Percentiles rank a stretch among this genome's conserved stretches.
Conservation (phyloP, 345 rosid species). For the thale cress (Arabidopsis thaliana) region TAIR10.1 NC_003076.8:22863501-22864000, state of each 20-base stretch:
- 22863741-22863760: constrained; percentile 11
- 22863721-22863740: constrained; percentile 1
- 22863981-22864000: constrained; percentile 27
- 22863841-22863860: too few species aligned
- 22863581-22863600: constrained; percentile 14
- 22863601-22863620: constrained; percentile 39
- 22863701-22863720: constrained; percentile 20
- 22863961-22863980: constrained; percentile 37
- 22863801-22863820: constrained; percentile 31
- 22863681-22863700: constrained; percentile 35
- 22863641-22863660: constrained; percentile 40
- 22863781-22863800: background rate
- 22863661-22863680: constrained; percentile 40
- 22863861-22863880: background rate
- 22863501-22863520: constrained; percentile 16
- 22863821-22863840: background rate
- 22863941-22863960: background rate
- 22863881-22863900: background rate
- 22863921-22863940: constrained; percentile 5
- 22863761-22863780: background rate
- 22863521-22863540: constrained; percentile 6
- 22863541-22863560: background rate
- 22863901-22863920: background rate
- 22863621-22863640: constrained; percentile 31
- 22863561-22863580: background rate